phyloP scores from a whole-genome alignment of 2,329 filamentous ascomycete species.

The Aspergillus hiratsukae region DNA sequence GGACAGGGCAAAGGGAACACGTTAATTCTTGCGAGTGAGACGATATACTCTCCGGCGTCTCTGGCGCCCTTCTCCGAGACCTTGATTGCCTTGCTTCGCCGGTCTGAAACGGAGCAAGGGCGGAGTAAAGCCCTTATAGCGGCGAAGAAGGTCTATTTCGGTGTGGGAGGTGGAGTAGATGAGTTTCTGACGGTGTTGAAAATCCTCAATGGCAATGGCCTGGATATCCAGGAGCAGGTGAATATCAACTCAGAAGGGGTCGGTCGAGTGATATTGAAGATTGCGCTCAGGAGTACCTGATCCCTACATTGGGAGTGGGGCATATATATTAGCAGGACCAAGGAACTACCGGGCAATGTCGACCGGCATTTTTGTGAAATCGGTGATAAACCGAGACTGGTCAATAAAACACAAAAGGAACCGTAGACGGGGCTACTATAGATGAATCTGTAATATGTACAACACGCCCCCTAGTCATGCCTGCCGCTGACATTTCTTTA shows the following conservation, averaged over 20 bases:
- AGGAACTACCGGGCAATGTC: neutral
- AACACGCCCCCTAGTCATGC: constrained; percentile 23
- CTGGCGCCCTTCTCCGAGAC: constrained; percentile 53
- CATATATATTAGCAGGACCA: neutral
- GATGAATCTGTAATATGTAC: constrained; percentile 34
- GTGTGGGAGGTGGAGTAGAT: constrained; percentile 62
- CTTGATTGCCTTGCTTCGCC: constrained; percentile 47
- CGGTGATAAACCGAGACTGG: neutral
- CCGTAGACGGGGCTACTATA: constrained; percentile 23
- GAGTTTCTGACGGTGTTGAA: constrained; percentile 45
- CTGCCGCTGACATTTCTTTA: constrained; percentile 18
- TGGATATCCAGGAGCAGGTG: constrained; percentile 29
- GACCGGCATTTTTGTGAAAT: neutral
- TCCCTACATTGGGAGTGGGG: neutral
- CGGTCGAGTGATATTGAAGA: constrained; percentile 40
- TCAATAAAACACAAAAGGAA: constrained; percentile 17
- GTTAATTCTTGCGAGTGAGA: constrained; percentile 58
- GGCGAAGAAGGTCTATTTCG: constrained; percentile 63
- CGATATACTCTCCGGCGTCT: constrained; percentile 58
- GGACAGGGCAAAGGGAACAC: constrained; percentile 31
- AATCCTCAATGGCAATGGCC: constrained; percentile 19
- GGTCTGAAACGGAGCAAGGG: constrained; percentile 17
- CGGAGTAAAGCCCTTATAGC: constrained; percentile 52
- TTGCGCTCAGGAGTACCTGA: constrained; percentile 11
- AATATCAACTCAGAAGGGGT: constrained; percentile 42